phyloP scores from a whole-genome alignment of 345 rosid genomes.

The Citrus trifoliata region DNA sequence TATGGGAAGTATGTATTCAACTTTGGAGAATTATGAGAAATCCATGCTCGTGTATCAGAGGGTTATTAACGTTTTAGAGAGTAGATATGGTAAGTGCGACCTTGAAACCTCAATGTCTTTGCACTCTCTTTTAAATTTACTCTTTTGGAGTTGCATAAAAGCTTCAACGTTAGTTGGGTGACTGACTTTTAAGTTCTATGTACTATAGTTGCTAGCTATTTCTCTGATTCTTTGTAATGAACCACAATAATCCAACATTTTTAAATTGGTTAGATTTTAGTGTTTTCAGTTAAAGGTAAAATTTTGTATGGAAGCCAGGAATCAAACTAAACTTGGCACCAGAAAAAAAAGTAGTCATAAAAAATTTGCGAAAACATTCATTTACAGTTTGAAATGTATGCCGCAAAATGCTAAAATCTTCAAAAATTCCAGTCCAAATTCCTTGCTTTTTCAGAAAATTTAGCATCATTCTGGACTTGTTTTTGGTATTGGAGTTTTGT shows the following conservation, averaged over 20 bases:
- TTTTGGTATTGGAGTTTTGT: background rate
- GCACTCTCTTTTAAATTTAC: background rate
- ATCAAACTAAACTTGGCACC: background rate
- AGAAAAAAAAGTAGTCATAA: background rate
- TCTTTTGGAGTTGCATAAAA: background rate
- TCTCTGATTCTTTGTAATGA: background rate
- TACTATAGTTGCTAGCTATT: background rate
- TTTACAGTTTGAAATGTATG: background rate
- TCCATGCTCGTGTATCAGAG: slow-evolving; percentile 53
- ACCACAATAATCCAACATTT: background rate
- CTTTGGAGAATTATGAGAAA: slow-evolving; percentile 59
- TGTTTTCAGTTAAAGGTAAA: background rate
- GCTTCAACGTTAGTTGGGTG: background rate
- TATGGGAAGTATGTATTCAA: slow-evolving; percentile 78
- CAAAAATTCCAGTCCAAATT: background rate
- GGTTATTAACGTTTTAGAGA: slow-evolving; percentile 49
- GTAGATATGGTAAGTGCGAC: slow-evolving; percentile 46
- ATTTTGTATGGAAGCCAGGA: background rate
- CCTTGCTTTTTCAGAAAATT: background rate
- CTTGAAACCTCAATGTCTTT: background rate
- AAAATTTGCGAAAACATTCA: background rate
- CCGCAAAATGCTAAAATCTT: background rate
- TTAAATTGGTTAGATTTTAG: background rate
- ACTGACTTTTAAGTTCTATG: background rate
- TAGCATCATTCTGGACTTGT: background rate